phyloP scores from a whole-genome alignment of 2,329 filamentous ascomycete genomes.

The Ascochyta viciae-villosae region DNA sequence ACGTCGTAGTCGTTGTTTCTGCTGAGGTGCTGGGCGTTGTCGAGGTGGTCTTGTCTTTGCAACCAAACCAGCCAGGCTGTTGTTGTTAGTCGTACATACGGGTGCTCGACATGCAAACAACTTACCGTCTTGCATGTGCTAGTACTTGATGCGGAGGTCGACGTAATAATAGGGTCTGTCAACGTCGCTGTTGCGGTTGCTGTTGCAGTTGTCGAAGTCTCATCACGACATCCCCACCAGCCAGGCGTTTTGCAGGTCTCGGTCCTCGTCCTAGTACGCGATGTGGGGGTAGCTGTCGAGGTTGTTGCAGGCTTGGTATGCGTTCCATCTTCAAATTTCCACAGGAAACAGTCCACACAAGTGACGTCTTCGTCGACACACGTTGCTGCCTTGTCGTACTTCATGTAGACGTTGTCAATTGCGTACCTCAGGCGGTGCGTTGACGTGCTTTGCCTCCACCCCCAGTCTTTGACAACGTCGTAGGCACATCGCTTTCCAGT shows the following conservation, averaged over 20 bases:
- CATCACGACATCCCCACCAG: slow-evolving; percentile 48
- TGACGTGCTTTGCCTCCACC: slow-evolving; percentile 45
- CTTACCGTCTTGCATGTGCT: slow-evolving; percentile 46
- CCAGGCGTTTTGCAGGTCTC: slow-evolving; percentile 48
- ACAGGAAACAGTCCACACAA: slow-evolving; percentile 46
- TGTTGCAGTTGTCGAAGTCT: slow-evolving; percentile 37
- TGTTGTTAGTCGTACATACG: slow-evolving; percentile 14
- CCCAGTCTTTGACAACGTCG: slow-evolving; percentile 48
- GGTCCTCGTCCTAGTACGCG: slow-evolving; percentile 36
- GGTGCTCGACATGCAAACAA: not conserved
- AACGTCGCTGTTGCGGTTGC: slow-evolving; percentile 28
- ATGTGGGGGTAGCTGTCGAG: slow-evolving; percentile 33
- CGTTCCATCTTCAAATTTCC: slow-evolving; percentile 48
- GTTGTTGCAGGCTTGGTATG: slow-evolving; percentile 37
- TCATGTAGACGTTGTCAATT: slow-evolving; percentile 45
- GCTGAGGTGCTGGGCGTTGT: slow-evolving; percentile 29
- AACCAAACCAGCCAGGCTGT: slow-evolving; percentile 48
- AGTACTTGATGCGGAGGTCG: slow-evolving; percentile 27
- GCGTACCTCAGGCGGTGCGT: slow-evolving; percentile 44
- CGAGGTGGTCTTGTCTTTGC: slow-evolving; percentile 43
- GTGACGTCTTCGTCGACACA: slow-evolving; percentile 44
- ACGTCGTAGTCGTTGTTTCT: slow-evolving; percentile 37
- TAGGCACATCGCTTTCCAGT: slow-evolving; percentile 46
- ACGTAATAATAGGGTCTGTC: slow-evolving; percentile 23
- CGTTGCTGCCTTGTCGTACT: slow-evolving; percentile 43